These are phyloP conservation scores for Podospora australis DNA, from an alignment of 495 filamentous ascomycete species.

Conservation along the genomic window DNA sequence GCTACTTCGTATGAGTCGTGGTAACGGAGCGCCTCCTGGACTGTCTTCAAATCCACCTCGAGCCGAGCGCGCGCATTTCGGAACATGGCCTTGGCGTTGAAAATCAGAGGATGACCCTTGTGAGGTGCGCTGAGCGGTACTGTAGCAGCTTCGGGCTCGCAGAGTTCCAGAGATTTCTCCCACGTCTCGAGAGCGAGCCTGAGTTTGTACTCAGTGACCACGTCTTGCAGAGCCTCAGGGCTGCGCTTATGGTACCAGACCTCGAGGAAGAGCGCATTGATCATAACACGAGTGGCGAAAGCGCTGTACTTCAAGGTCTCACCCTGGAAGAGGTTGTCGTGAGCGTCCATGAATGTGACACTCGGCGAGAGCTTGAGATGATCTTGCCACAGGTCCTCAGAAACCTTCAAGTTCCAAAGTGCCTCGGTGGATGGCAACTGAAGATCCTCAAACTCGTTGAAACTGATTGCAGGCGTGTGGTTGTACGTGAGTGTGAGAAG, in stretches of 20 bases:
- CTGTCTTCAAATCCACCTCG: slow-evolving; percentile 88
- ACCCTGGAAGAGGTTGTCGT: slow-evolving; percentile 90
- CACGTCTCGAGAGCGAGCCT: slow-evolving; percentile 93
- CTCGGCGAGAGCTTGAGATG: slow-evolving; percentile 60
- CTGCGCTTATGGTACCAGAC: slow-evolving; percentile 99
- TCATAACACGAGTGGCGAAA: slow-evolving; percentile 96
- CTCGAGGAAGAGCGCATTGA: slow-evolving; percentile 96
- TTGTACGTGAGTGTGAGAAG: slow-evolving; percentile 94
- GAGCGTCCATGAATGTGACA: slow-evolving; percentile 85
- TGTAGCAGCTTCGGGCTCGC: slow-evolving; percentile 84
- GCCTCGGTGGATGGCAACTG: slow-evolving; percentile 91
- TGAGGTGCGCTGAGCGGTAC: slow-evolving; percentile 91
- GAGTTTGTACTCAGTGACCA: slow-evolving; percentile 97
- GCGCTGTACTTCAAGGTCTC: slow-evolving; percentile 90
- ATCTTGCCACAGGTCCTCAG: slow-evolving; percentile 82
- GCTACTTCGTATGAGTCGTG: slow-evolving; percentile 96
- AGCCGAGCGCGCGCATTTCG: slow-evolving; percentile 89
- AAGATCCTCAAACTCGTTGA: slow-evolving; percentile 93
- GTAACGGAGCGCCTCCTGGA: slow-evolving; percentile 94
- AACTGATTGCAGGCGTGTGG: slow-evolving; percentile 91
- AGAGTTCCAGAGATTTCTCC: slow-evolving; percentile 91
- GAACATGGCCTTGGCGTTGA: slow-evolving; percentile 98
- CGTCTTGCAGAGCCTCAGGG: slow-evolving; percentile 90
- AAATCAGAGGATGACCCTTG: slow-evolving; percentile 95
- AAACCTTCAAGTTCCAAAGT: slow-evolving; percentile 80